phyloP scores from a whole-genome alignment of 306 rosid genomes.

The Castanea crenata region DNA sequence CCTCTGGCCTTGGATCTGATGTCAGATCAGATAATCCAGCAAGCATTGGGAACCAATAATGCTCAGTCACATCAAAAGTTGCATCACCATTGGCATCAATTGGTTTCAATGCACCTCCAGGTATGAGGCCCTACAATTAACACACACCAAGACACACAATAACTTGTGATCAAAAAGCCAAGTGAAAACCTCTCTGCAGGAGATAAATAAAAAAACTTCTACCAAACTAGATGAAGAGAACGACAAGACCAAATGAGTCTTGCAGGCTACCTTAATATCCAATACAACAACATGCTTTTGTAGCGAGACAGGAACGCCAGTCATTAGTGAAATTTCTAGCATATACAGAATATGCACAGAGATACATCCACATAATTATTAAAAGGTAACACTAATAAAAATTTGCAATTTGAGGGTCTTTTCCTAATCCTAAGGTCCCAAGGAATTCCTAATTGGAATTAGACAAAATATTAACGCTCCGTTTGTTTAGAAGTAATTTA shows the following conservation, averaged over 20 bases:
- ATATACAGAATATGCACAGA: neutral
- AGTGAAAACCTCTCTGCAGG: neutral
- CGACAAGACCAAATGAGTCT: neutral
- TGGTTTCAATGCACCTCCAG: constrained; percentile 96
- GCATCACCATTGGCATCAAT: constrained; percentile 57
- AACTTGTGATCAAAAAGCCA: neutral
- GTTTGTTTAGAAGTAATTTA: too few relatives aligned
- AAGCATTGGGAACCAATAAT: constrained; percentile 99
- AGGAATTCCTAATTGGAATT: too few relatives aligned
- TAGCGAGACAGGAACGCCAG: neutral
- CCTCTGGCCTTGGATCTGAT: constrained; percentile 93
- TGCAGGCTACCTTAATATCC: neutral
- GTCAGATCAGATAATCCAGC: constrained; percentile 99
- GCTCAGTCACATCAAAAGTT: constrained; percentile 81
- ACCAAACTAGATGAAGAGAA: constrained; percentile 3
- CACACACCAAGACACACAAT: constrained; percentile 21
- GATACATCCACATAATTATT: neutral
- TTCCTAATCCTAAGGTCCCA: too few relatives aligned
- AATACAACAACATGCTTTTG: neutral
- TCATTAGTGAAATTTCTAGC: neutral
- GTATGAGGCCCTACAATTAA: constrained; percentile 76
- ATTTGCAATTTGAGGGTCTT: too few relatives aligned
- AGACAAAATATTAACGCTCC: too few relatives aligned
- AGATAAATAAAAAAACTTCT: constrained; percentile 1
- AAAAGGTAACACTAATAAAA: too few relatives aligned